Percentiles rank a stretch among this genome's conserved stretches.
Conservation (phyloP, 441 rosid species). For the Dalechampia spathulata region DNA sequence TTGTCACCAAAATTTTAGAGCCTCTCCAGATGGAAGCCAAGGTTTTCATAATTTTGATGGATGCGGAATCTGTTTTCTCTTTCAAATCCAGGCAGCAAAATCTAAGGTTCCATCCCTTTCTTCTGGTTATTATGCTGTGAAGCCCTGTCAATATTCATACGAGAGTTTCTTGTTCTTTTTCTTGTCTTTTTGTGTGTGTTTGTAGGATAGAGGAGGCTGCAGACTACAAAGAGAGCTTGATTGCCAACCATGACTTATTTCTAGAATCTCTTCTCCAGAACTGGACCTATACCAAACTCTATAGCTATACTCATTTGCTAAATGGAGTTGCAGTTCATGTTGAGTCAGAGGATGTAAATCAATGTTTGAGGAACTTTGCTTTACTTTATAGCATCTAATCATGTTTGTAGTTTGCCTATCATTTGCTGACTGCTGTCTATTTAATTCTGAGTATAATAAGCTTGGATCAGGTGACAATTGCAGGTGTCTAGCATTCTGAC, state of each 20-base stretch:
- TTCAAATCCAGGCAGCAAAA: slow-evolving; percentile 16
- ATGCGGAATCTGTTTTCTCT: slow-evolving; percentile 28
- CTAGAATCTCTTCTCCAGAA: slow-evolving; percentile 30
- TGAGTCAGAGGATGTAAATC: slow-evolving; percentile 33
- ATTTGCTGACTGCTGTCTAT: neutral
- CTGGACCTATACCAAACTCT: slow-evolving; percentile 36
- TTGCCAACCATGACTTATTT: slow-evolving; percentile 27
- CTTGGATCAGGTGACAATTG: slow-evolving; percentile 2
- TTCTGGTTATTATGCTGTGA: neutral
- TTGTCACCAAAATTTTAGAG: slow-evolving; percentile 6
- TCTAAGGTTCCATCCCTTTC: slow-evolving; percentile 11
- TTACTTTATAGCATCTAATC: neutral
- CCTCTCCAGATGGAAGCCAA: slow-evolving; percentile 21
- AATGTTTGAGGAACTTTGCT: neutral
- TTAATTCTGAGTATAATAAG: neutral
- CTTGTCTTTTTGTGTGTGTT: neutral
- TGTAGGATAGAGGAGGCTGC: slow-evolving; percentile 19
- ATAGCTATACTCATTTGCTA: slow-evolving; percentile 45
- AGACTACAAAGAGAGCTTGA: slow-evolving; percentile 25
- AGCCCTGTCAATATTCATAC: too few relatives aligned
- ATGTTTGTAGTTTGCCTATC: neutral
- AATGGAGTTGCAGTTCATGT: slow-evolving; percentile 42
- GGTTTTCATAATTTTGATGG: slow-evolving; percentile 37
- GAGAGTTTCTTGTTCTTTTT: too few relatives aligned
- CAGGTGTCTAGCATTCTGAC: slow-evolving; percentile 26